phyloP scores from a whole-genome alignment of 2,329 filamentous ascomycete genomes.

The Cytospora schulzeri region DNA sequence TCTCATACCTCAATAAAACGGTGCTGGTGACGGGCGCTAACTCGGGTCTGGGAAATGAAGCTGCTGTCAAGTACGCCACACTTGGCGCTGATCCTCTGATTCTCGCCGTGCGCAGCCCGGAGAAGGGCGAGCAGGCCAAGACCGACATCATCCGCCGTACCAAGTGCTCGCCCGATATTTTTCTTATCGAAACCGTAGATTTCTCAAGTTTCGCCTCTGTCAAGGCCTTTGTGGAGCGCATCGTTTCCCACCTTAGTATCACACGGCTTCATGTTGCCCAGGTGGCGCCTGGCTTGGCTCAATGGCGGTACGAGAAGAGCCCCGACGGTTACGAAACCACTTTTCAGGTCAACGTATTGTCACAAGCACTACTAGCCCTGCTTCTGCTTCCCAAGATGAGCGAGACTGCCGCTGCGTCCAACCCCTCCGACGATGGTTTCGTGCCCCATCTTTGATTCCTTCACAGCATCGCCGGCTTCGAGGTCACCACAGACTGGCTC shows the following conservation, averaged over 20 bases:
- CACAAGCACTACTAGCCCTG: constrained; percentile 55
- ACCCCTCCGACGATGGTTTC: constrained; percentile 26
- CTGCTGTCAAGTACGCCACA: constrained; percentile 48
- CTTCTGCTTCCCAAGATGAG: constrained; percentile 52
- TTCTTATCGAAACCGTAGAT: constrained; percentile 46
- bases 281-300: constrained; percentile 48
- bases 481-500: constrained; percentile 28
- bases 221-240: constrained; percentile 42
- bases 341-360: constrained; percentile 60
- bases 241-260: constrained; percentile 37
- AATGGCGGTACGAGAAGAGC: constrained; percentile 39
- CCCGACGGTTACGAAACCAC: constrained; percentile 51
- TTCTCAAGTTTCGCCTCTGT: constrained; percentile 49
- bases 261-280: constrained; percentile 41
- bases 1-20: constrained; percentile 9
- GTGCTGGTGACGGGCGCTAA: constrained; percentile 41
- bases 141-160: constrained; percentile 38
- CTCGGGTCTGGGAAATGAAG: constrained; percentile 52
- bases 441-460: constrained; percentile 47
- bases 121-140: constrained; percentile 46
- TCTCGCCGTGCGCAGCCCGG: constrained; percentile 46
- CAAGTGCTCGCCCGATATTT: constrained; percentile 33
- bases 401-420: constrained; percentile 33
- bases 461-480: constrained; percentile 31
- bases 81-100: constrained; percentile 46